Conservation (phyloP, 331 rosid genomes). For the Pyrus hybrid region DNA sequence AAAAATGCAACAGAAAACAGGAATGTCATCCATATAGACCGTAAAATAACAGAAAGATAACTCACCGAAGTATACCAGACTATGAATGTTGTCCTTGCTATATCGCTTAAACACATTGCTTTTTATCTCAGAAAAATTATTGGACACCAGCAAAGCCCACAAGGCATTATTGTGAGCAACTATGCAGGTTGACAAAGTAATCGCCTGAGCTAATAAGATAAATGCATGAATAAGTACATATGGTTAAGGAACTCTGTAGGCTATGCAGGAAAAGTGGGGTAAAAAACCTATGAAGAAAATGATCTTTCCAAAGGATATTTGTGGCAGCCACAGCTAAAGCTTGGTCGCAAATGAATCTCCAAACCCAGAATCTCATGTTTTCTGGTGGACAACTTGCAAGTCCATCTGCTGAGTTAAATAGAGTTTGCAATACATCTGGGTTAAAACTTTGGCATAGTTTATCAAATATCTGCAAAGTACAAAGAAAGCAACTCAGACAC, state of each 20-base stretch:
- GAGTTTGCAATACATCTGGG: conserved; percentile 81
- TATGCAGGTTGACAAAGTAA: conserved; percentile 87
- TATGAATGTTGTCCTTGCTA: conserved; percentile 82
- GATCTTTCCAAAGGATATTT: conserved; percentile 64
- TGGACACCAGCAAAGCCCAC: conserved; percentile 88
- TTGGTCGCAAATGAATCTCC: conserved; percentile 70
- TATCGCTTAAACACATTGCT: conserved; percentile 87
- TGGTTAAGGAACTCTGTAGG: conserved; percentile 64
- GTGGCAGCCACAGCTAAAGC: conserved; percentile 76
- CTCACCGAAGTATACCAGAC: conserved; percentile 90
- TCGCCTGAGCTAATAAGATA: conserved; percentile 94
- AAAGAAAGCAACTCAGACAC: not conserved
- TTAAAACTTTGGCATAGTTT: conserved; percentile 85
- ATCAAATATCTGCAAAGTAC: conserved; percentile 77
- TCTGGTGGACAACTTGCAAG: conserved; percentile 77
- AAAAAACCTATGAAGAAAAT: conserved; percentile 5
- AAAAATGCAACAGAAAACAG: not conserved
- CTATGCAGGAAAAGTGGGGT: not conserved
- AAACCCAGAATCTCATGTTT: conserved; percentile 50
- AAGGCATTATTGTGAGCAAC: conserved; percentile 93
- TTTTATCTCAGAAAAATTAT: conserved; percentile 93
- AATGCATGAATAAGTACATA: conserved; percentile 74
- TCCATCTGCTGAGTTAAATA: conserved; percentile 81
- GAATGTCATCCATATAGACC: not conserved
- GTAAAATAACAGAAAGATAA: conserved; percentile 8